A percentile compares a stretch with the other conserved stretches of the same genome.
phyloP scores from a whole-genome alignment of 768 basidiomycete genomes.

The Auriscalpium vulgare region DNA sequence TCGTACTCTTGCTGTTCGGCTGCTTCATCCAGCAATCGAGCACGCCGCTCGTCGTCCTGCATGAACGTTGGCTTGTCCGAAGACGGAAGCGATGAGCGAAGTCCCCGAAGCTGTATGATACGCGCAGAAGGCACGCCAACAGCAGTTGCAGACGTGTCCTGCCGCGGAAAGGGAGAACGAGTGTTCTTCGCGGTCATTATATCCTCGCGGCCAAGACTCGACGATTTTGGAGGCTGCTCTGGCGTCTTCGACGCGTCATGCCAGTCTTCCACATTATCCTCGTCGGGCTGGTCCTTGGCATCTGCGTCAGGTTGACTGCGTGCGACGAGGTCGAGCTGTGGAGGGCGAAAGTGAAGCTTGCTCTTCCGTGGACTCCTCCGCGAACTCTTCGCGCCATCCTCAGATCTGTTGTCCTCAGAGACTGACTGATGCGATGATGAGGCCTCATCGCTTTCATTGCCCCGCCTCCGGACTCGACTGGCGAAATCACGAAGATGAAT shows the following conservation, averaged over 20 bases:
- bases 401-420: conserved; percentile 11
- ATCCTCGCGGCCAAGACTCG: neutral
- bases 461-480: conserved; percentile 22
- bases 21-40: conserved; percentile 30
- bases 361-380: neutral
- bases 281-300: neutral
- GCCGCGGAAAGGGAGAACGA: neutral
- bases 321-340: conserved; percentile 8
- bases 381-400: conserved; percentile 1
- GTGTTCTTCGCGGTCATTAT: neutral
- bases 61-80: conserved; percentile 14
- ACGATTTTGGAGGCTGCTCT: neutral
- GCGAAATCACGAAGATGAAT: conserved; percentile 31
- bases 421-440: conserved; percentile 29
- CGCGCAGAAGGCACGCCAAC: neutral
- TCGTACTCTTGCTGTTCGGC: conserved; percentile 50
- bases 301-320: neutral
- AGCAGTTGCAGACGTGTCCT: neutral
- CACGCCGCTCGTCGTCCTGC: conserved; percentile 19
- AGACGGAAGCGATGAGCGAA: conserved; percentile 29
- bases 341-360: conserved; percentile 7
- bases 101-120: conserved; percentile 13
- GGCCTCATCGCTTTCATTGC: conserved; percentile 39
- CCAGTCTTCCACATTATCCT: neutral
- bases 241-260: neutral